Percentiles rank a stretch among this genome's conserved stretches.
Conservation (phyloP, 139 green algal genomes). For the Spirogloea muscicola region DNA sequence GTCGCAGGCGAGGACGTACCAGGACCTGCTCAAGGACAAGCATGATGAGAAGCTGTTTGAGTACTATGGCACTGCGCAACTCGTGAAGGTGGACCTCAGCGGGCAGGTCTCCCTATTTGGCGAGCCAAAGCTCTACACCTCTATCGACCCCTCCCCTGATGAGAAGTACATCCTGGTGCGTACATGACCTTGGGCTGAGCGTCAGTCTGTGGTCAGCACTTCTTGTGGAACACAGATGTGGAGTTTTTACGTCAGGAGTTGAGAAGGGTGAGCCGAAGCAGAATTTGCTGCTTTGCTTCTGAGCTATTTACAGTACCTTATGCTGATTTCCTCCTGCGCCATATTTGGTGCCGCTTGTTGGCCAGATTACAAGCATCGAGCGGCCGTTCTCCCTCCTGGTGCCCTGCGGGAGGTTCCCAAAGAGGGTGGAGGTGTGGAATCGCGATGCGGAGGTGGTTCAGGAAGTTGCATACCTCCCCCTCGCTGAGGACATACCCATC, state of each 20-base stretch:
- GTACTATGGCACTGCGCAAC: slow-evolving; percentile 71
- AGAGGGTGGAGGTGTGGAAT: slow-evolving; percentile 69
- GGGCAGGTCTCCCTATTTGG: slow-evolving; percentile 48
- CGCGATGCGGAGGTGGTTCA: slow-evolving; percentile 57
- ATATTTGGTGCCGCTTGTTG: too few relatives aligned
- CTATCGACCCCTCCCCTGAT: slow-evolving; percentile 75
- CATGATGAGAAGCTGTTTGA: slow-evolving; percentile 88
- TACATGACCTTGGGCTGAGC: too few relatives aligned
- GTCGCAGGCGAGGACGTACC: slow-evolving; percentile 84
- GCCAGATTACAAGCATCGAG: slow-evolving; percentile 80
- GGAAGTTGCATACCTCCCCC: slow-evolving; percentile 67
- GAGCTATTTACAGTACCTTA: too few relatives aligned
- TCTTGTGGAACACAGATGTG: too few relatives aligned
- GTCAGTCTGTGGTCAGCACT: too few relatives aligned
- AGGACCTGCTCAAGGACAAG: slow-evolving; percentile 84
- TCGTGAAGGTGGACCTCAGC: slow-evolving; percentile 60
- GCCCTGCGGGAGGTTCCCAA: slow-evolving; percentile 75
- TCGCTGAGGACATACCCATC: slow-evolving; percentile 94
- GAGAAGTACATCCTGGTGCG: slow-evolving; percentile 75
- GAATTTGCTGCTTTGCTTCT: too few relatives aligned
- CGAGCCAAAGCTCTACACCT: slow-evolving; percentile 29
- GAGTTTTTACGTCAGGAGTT: too few relatives aligned
- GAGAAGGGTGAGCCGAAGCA: too few relatives aligned
- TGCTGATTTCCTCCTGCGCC: too few relatives aligned
- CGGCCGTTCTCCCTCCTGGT: slow-evolving; percentile 81